Conservation (phyloP, 805 yeast species). For the Lachancea sp. region DNA sequence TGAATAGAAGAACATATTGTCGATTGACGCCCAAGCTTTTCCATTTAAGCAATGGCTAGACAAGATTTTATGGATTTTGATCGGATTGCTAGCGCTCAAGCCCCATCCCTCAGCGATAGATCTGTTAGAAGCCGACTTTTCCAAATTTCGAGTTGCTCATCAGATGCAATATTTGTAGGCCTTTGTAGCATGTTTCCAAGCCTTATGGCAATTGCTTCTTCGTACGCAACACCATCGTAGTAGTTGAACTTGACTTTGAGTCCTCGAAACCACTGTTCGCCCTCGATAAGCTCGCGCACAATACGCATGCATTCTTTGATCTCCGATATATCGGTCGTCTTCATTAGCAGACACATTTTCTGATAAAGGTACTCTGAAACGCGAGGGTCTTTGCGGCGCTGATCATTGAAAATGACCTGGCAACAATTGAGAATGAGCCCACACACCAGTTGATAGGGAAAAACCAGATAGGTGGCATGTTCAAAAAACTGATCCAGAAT, state of each 20-base stretch:
- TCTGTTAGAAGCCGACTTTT: conserved; percentile 25
- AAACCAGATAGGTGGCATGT: conserved; percentile 48
- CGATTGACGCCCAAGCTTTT: too few relatives aligned
- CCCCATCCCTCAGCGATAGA: conserved; percentile 20
- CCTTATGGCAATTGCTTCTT: conserved; percentile 20
- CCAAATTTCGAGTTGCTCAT: conserved; percentile 33
- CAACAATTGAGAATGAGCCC: conserved; percentile 60
- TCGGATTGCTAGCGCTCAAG: too few relatives aligned
- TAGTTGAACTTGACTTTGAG: conserved; percentile 40
- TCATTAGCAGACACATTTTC: conserved; percentile 49
- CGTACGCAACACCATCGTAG: conserved; percentile 27
- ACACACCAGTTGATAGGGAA: conserved; percentile 64
- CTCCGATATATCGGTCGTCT: conserved; percentile 41
- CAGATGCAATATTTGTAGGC: conserved; percentile 27
- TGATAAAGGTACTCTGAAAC: conserved; percentile 42
- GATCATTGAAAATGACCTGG: conserved; percentile 44
- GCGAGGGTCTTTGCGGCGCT: conserved; percentile 43
- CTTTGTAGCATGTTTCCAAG: conserved; percentile 35
- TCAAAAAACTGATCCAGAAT: conserved; percentile 46
- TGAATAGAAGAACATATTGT: too few relatives aligned
- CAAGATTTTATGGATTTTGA: too few relatives aligned
- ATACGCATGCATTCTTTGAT: conserved; percentile 47
- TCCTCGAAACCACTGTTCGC: conserved; percentile 57
- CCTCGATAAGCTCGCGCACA: conserved; percentile 47
- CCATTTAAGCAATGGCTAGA: too few relatives aligned